Conservation (phyloP, 139 green algal species). For the Closterium sp. region DNA sequence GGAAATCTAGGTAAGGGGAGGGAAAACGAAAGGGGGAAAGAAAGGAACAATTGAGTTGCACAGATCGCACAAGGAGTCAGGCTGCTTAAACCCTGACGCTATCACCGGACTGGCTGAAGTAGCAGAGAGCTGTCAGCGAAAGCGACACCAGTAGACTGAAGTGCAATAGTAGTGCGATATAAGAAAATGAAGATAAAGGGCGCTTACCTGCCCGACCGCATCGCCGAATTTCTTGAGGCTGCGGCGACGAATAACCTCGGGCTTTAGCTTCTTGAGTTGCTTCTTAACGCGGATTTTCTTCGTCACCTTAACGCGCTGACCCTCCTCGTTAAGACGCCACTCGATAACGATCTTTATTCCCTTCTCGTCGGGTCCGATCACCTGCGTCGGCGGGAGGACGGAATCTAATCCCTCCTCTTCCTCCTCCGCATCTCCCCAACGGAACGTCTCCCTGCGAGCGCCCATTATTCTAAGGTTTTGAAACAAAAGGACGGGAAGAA, state of each 20-base stretch:
- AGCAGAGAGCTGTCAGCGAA: too few species aligned
- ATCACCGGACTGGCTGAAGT: too few species aligned
- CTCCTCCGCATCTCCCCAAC: conserved; percentile 4
- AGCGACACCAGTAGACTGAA: too few species aligned
- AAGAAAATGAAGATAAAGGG: too few species aligned
- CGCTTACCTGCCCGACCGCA: conserved; percentile 57
- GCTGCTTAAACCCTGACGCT: too few species aligned
- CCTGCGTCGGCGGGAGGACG: neutral
- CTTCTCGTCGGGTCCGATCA: conserved; percentile 46
- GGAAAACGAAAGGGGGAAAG: neutral
- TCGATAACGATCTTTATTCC: conserved; percentile 87
- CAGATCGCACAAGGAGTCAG: too few species aligned
- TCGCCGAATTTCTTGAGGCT: conserved; percentile 86
- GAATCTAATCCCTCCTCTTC: neutral
- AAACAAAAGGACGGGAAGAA: neutral
- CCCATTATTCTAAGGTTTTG: neutral
- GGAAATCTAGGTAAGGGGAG: too few species aligned
- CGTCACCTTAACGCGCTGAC: conserved; percentile 84
- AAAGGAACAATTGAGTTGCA: neutral
- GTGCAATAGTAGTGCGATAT: too few species aligned
- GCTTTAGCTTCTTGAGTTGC: conserved; percentile 86
- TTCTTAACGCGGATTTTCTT: conserved; percentile 68
- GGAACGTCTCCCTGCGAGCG: neutral
- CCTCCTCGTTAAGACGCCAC: conserved; percentile 74
- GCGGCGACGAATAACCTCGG: conserved; percentile 60